Evolutionary conservation across 176 grass and related monocot genomes (phyloP).

Genomic region (Oryza australiensis): DNA sequence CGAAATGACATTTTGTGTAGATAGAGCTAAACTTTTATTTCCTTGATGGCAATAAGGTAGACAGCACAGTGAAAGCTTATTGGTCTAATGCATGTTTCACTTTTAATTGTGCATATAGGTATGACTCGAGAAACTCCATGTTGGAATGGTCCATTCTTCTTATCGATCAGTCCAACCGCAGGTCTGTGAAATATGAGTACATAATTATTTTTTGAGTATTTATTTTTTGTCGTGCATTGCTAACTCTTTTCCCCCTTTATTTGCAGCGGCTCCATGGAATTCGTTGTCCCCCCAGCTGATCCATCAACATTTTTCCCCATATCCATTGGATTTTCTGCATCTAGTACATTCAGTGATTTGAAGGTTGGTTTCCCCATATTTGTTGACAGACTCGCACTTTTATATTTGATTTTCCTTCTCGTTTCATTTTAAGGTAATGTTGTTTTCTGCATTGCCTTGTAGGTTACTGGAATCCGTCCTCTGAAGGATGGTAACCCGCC

Average conservation of each 20-base stretch:
- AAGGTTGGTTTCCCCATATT: slow-evolving; percentile 45
- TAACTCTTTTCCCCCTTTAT: slow-evolving; percentile 4
- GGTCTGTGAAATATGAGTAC: slow-evolving; percentile 37
- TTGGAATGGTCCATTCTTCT: slow-evolving; percentile 87
- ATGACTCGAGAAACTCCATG: slow-evolving; percentile 65
- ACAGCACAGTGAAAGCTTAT: not conserved
- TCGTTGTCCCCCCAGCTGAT: slow-evolving; percentile 70
- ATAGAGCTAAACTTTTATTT: not conserved
- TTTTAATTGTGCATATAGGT: slow-evolving; percentile 44
- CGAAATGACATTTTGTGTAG: not conserved
- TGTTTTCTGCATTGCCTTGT: slow-evolving; percentile 3
- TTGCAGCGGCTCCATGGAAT: slow-evolving; percentile 77
- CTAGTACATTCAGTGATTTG: slow-evolving; percentile 77
- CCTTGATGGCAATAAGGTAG: not conserved
- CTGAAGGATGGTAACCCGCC: slow-evolving; percentile 57
- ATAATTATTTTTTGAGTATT: not conserved
- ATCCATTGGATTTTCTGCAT: slow-evolving; percentile 71
- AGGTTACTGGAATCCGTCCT: slow-evolving; percentile 56
- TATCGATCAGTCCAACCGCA: slow-evolving; percentile 86
- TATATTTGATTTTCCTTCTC: not conserved
- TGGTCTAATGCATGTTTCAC: not conserved
- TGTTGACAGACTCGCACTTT: not conserved
- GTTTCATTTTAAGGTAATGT: not conserved
- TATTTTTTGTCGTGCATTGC: not conserved
- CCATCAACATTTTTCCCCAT: slow-evolving; percentile 84